Conservation (phyloP, 2,329 filamentous ascomycete genomes). For the Epichloe sibirici region DNA sequence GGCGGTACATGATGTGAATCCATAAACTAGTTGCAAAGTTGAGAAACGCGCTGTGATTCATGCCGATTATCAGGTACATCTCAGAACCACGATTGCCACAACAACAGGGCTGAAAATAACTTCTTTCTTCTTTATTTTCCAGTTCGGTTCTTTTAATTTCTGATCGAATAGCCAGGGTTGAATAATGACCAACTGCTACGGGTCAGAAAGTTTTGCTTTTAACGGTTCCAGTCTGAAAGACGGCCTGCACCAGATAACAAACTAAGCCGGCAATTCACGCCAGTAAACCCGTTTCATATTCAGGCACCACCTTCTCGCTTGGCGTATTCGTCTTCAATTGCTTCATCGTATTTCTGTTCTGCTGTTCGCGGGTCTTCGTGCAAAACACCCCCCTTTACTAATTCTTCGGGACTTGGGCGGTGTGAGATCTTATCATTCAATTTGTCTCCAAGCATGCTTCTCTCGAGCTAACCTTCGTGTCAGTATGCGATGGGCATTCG, state of each 20-base stretch:
- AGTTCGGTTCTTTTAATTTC: no score
- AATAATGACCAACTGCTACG: no score
- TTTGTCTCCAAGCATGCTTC: slow-evolving; percentile 75
- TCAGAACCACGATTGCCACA: no score
- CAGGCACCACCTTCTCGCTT: slow-evolving; percentile 50
- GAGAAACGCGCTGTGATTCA: no score
- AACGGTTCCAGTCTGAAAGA: neutral
- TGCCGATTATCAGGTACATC: no score
- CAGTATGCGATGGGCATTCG: neutral
- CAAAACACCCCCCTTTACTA: slow-evolving; percentile 71
- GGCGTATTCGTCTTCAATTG: slow-evolving; percentile 52
- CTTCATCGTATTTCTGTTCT: slow-evolving; percentile 45
- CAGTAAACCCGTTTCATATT: slow-evolving; percentile 9
- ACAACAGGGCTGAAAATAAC: no score
- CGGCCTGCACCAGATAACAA: neutral
- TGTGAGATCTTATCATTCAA: slow-evolving; percentile 78
- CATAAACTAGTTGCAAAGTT: no score
- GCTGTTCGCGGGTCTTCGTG: slow-evolving; percentile 51
- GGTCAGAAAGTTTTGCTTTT: neutral
- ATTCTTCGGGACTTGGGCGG: slow-evolving; percentile 61
- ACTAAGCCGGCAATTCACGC: neutral
- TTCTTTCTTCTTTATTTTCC: no score
- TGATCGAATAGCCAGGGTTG: no score
- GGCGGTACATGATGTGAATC: no score
- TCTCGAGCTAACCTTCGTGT: slow-evolving; percentile 45